These are phyloP conservation scores for Termitomyces sp. DNA, from an alignment of 768 basidiomycete species.

Conservation along the genomic window DNA sequence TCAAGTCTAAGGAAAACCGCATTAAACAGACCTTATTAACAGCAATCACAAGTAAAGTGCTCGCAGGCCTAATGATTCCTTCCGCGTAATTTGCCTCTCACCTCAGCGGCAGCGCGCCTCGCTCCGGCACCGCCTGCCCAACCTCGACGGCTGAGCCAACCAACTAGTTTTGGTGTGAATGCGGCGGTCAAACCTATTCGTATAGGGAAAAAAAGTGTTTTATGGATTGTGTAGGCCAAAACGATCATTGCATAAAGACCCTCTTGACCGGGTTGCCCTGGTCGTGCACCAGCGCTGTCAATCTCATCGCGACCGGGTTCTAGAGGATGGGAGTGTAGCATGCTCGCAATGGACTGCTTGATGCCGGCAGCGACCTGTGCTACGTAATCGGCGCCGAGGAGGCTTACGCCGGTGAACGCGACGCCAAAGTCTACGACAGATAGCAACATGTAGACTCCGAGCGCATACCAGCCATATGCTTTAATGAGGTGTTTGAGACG, in stretches of 20 bases:
- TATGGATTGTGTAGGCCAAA: slow-evolving; percentile 94
- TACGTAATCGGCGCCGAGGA: slow-evolving; percentile 90
- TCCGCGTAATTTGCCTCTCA: slow-evolving; percentile 39
- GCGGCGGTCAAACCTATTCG: slow-evolving; percentile 86
- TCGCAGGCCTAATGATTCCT: slow-evolving; percentile 13
- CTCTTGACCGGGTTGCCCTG: slow-evolving; percentile 42
- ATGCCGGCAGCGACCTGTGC: slow-evolving; percentile 55
- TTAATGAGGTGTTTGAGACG: slow-evolving; percentile 80
- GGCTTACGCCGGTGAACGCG: slow-evolving; percentile 78
- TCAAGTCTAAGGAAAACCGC: not conserved
- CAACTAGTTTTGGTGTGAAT: slow-evolving; percentile 80
- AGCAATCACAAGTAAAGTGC: not conserved
- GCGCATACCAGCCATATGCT: slow-evolving; percentile 93
- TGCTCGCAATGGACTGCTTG: slow-evolving; percentile 39
- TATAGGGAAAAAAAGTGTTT: slow-evolving; percentile 86
- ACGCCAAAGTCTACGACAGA: slow-evolving; percentile 77
- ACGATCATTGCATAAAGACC: slow-evolving; percentile 89
- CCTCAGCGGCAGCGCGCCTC: slow-evolving; percentile 51
- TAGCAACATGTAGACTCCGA: slow-evolving; percentile 81
- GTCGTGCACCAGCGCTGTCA: slow-evolving; percentile 31
- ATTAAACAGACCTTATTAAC: slow-evolving; percentile 2
- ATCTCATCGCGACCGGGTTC: slow-evolving; percentile 68
- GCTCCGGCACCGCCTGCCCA: slow-evolving; percentile 79
- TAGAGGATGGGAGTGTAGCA: slow-evolving; percentile 48
- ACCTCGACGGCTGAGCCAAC: slow-evolving; percentile 74